A percentile compares a stretch with the other conserved stretches of the same genome.
Conservation (phyloP, 176 grass and related monocot genomes). For the Oryza glaberrima region DNA sequence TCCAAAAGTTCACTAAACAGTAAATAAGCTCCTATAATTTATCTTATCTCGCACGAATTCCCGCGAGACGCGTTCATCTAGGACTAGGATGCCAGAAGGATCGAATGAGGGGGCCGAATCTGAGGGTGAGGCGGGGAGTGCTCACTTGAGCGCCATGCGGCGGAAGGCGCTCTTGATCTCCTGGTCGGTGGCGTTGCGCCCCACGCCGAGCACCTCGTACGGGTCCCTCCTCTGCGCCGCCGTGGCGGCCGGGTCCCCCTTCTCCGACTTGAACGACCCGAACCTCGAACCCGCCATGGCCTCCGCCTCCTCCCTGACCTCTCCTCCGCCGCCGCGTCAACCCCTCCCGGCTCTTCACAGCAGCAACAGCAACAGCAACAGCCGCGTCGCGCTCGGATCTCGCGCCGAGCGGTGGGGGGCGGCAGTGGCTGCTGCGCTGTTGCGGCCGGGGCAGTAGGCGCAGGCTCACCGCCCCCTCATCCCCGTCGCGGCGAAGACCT, state of each 20-base stretch:
- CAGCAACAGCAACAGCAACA: neutral
- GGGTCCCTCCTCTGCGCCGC: slow-evolving; percentile 78
- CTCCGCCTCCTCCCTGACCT: neutral
- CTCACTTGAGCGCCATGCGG: slow-evolving; percentile 96
- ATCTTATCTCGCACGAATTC: neutral
- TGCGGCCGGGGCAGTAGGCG: neutral
- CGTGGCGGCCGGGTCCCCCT: slow-evolving; percentile 52
- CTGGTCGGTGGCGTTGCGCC: slow-evolving; percentile 83
- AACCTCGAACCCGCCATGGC: slow-evolving; percentile 79
- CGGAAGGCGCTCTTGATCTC: slow-evolving; percentile 97
- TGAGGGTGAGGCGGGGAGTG: slow-evolving; percentile 4
- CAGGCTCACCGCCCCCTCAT: neutral
- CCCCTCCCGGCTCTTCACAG: neutral
- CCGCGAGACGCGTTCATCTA: neutral
- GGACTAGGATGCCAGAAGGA: neutral
- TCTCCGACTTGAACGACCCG: slow-evolving; percentile 78
- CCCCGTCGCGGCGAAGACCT: neutral
- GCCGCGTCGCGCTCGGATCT: slow-evolving; percentile 40
- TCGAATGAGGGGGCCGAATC: neutral
- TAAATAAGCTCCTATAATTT: slow-evolving; percentile 8
- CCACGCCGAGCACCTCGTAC: slow-evolving; percentile 91
- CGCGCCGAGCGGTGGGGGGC: neutral
- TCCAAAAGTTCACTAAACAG: neutral
- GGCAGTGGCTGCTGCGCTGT: too few species aligned
- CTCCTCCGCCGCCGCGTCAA: neutral